Conservation (phyloP, 164 flowering plant genomes). For the Macadamia integrifolia region DNA sequence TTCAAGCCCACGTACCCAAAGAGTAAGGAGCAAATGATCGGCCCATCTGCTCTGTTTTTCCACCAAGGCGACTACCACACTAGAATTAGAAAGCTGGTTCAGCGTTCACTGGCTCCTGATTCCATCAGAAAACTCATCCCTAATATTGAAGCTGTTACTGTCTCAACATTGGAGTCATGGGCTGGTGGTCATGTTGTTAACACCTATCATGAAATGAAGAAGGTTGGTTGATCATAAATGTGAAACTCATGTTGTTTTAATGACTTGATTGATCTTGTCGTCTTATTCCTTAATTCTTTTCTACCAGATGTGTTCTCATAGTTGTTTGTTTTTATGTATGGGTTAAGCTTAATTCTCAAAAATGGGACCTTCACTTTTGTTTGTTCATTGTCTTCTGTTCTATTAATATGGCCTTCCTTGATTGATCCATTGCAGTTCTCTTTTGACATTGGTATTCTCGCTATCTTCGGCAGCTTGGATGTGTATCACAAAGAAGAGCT, state of each 20-base stretch:
- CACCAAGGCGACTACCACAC: slow-evolving; percentile 79
- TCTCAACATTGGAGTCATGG: slow-evolving; percentile 47
- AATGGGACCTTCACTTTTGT: no score
- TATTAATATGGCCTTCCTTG: no score
- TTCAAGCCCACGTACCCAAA: slow-evolving; percentile 92
- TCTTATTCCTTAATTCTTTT: slow-evolving; percentile 6
- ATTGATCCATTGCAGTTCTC: slow-evolving; percentile 43
- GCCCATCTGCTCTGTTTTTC: slow-evolving; percentile 74
- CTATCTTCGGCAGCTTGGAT: slow-evolving; percentile 52
- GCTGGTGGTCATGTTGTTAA: slow-evolving; percentile 41
- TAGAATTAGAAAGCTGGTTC: slow-evolving; percentile 63
- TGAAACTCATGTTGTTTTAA: slow-evolving; percentile 4
- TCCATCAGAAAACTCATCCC: slow-evolving; percentile 39
- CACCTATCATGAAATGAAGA: slow-evolving; percentile 76
- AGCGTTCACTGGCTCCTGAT: slow-evolving; percentile 46
- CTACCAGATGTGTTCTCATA: slow-evolving; percentile 10
- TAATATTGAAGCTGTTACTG: slow-evolving; percentile 38
- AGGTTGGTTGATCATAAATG: slow-evolving; percentile 32
- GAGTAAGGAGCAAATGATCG: slow-evolving; percentile 72
- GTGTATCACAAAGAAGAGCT: slow-evolving; percentile 33
- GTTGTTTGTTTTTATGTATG: slow-evolving; percentile 6
- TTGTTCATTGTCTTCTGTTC: not conserved
- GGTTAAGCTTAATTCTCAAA: not conserved
- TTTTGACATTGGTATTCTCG: slow-evolving; percentile 61
- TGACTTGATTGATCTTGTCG: slow-evolving; percentile 1